phyloP scores from a whole-genome alignment of 176 grass and related monocot genomes.

The Paspalum notatum region DNA sequence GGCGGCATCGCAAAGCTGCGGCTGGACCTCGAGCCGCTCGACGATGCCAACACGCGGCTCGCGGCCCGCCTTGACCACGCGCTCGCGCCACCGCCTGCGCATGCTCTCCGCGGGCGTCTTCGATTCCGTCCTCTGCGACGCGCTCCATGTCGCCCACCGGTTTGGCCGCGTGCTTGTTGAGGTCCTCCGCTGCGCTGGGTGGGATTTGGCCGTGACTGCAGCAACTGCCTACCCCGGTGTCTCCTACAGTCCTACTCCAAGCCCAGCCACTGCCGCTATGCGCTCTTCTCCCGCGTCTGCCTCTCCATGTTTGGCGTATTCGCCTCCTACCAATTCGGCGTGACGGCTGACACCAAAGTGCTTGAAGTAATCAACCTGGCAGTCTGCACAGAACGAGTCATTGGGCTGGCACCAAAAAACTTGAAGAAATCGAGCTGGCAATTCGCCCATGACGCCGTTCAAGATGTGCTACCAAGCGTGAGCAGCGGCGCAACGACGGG shows the following conservation, averaged over 20 bases:
- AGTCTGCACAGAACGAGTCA: conserved; percentile 61
- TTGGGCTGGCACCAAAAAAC: too few species aligned
- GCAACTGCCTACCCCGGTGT: conserved; percentile 70
- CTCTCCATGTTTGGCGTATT: conserved; percentile 88
- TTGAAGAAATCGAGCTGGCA: too few species aligned
- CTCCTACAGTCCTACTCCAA: conserved; percentile 76
- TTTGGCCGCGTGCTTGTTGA: conserved; percentile 72
- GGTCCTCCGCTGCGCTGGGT: conserved; percentile 62
- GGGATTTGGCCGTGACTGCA: conserved; percentile 65
- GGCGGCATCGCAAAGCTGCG: too few species aligned
- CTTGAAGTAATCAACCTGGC: conserved; percentile 45
- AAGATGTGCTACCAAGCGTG: too few species aligned
- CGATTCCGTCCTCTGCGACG: conserved; percentile 89
- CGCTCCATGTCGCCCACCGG: conserved; percentile 76
- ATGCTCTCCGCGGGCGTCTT: conserved; percentile 90
- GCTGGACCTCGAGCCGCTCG: conserved; percentile 46
- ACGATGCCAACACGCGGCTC: conserved; percentile 55
- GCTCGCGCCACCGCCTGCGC: conserved; percentile 63
- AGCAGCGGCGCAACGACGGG: too few species aligned
- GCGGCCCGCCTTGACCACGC: conserved; percentile 73
- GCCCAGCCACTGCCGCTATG: conserved; percentile 70
- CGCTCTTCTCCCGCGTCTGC: conserved; percentile 80
- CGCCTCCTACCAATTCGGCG: conserved; percentile 64
- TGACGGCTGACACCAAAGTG: neutral
- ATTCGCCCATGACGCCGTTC: too few species aligned